Conservation (phyloP, 805 yeast species). For the Pichia nanzhaoensis region DNA sequence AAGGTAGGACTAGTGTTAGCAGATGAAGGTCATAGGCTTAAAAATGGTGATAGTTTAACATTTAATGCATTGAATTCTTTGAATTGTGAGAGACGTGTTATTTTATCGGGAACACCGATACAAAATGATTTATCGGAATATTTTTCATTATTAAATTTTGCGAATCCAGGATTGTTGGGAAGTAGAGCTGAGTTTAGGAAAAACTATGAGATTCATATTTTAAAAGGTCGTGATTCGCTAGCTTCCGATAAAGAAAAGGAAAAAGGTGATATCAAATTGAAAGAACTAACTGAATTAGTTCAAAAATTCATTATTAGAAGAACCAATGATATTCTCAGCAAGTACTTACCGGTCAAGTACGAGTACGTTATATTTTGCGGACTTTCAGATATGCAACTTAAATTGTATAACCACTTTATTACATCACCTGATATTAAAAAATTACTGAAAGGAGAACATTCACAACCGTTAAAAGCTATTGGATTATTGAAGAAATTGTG, state of each 20-base stretch:
- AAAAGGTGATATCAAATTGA: slow-evolving; percentile 61
- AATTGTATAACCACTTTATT: slow-evolving; percentile 65
- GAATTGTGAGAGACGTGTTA: slow-evolving; percentile 81
- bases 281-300: slow-evolving; percentile 67
- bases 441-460: slow-evolving; percentile 57
- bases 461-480: slow-evolving; percentile 86
- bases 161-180: slow-evolving; percentile 91
- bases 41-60: slow-evolving; percentile 87
- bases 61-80: slow-evolving; percentile 81
- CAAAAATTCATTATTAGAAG: slow-evolving; percentile 89
- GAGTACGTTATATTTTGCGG: slow-evolving; percentile 95
- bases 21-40: slow-evolving; percentile 78
- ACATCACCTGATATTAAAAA: slow-evolving; percentile 71
- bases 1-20: slow-evolving; percentile 84
- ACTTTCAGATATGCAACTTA: slow-evolving; percentile 67
- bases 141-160: slow-evolving; percentile 82
- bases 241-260: slow-evolving; percentile 75
- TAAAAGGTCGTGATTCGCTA: slow-evolving; percentile 82
- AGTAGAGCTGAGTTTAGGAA: slow-evolving; percentile 76
- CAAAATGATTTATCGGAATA: slow-evolving; percentile 94
- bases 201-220: slow-evolving; percentile 73
- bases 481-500: slow-evolving; percentile 85
- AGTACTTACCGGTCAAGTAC: slow-evolving; percentile 90
- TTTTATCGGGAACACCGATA: slow-evolving; percentile 93
- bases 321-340: slow-evolving; percentile 89